phyloP scores from a whole-genome alignment of 495 filamentous ascomycete genomes.

The Cudoniella acicularis region DNA sequence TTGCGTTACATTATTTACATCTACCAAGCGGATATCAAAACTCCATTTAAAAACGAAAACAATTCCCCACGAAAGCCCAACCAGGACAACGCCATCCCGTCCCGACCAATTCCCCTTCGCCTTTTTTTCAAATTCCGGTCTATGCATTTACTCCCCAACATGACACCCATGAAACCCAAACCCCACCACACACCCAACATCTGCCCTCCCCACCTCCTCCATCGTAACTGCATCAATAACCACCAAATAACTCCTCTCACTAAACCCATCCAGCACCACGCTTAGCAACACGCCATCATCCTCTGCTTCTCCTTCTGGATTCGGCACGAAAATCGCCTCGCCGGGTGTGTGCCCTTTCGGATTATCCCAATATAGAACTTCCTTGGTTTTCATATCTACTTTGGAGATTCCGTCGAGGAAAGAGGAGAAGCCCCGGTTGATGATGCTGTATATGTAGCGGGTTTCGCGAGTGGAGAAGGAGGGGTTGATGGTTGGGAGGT shows the following conservation, averaged over 20 bases:
- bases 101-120: too few species aligned
- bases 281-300: constrained; percentile 73
- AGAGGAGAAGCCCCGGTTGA: constrained; percentile 53
- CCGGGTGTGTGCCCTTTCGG: constrained; percentile 62
- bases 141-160: constrained; percentile 30
- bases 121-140: too few species aligned
- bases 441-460: constrained; percentile 62
- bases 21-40: too few species aligned
- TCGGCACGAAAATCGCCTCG: constrained; percentile 68
- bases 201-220: constrained; percentile 63
- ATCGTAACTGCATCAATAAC: constrained; percentile 63
- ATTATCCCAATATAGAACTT: constrained; percentile 49
- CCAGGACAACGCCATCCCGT: too few species aligned
- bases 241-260: constrained; percentile 64
- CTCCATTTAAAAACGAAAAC: too few species aligned
- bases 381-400: constrained; percentile 54
- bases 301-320: constrained; percentile 45
- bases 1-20: too few species aligned
- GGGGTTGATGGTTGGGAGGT: constrained; percentile 69
- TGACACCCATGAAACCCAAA: constrained; percentile 74
- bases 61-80: too few species aligned
- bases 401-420: constrained; percentile 67
- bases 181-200: constrained; percentile 55
- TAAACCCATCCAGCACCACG: constrained; percentile 64
- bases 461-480: constrained; percentile 45